Evolutionary conservation across 495 filamentous ascomycete species (phyloP), one percentile per base, ranked within the genome.

Genomic region (Sabuloglossum arenarium): DNA sequence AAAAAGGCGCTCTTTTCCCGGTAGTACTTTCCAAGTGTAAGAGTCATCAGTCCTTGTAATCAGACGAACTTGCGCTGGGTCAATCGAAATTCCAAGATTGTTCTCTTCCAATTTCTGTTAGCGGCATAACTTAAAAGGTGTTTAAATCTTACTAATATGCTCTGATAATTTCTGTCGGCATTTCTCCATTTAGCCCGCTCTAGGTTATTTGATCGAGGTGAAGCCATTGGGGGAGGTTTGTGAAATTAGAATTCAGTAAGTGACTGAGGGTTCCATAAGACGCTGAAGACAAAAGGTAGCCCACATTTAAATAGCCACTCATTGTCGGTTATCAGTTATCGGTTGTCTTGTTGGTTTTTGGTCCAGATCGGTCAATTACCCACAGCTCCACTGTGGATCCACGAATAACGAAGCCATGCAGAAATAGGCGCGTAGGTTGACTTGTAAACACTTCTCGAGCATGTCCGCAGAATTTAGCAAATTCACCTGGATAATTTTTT

Each of bases 81-180:
- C 57, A 50, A 59, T 49, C 24, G 39, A 59, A 32, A 59, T 59
- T 55, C 52, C 37, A 59, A 59, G 57, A 42, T 59, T 59, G 0
- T 39, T 34, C 24, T 54, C 57, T 59, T 30, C 2, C 14, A 21
- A 24, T 23, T 27, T 55, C 29, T 31, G 24, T 55, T 11, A 59
- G 52, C 57, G 31, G 1, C 54, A 14, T 32, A 32, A 32, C 30
- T 32, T 32, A 32, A 32, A 32, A 8, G 1, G 47, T 12, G 47
- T n/a, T 29, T 51, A 29, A 29, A 23, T 51, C 29, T 25, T 51
- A 51, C 47, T 14, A 29, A 51, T 51, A 29, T 51, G 47, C 47
- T 51, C 47, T n/a, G 47, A 51, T 51, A 51, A 51, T 51, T 51
- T 25, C 19, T 23, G 47, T 25, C n/a, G 47, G 47, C 47, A 51